Base-by-base conservation (phyloP, 768 basidiomycete genomes). In the Collybiopsis confluens region DNA sequence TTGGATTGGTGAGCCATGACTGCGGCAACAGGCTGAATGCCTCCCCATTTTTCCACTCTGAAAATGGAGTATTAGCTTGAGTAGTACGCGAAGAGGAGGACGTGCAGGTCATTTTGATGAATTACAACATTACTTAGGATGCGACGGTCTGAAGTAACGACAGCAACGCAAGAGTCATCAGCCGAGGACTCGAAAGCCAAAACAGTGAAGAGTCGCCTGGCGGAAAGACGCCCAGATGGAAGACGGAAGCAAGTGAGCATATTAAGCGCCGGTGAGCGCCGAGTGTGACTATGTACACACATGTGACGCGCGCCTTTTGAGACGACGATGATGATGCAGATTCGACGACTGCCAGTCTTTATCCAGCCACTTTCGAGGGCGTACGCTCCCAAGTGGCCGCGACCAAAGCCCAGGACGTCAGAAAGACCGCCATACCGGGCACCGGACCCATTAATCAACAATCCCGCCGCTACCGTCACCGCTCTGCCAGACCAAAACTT, bases 161-260 rank as follows among this genome's bases (percentile, higher is more conserved):
- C 76, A 0, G 95, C 88, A 15, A 86, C 92, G 61, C 93, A 96
- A 1, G 93, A 90, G 64, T 98, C 97, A 67, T 99, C 96, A 13
- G 93, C 92, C 11, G 92, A 94, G 1, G 87, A 53, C 36, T 53
- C 52, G 21, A 53, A 45, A 21, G 52, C 41, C n/a, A 53, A 43
- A 23, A 53, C 43, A 45, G 52, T 45, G 41, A 53, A 45, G 15
- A 35, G 30, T 30, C 52, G 52, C 13, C 8, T 44, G 33, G 35
- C 35, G 35, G 33, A 36, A 36, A 20, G 16, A n/a, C n/a, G n/a
- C n/a, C 38, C 8, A 40, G 38, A 33, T 48, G 47, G 23, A 13
- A 33, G 30, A 37, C 30, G 47, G 20, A 35, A 23, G 23, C 21
- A 48, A 48, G 33, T 48, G 23, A 48, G 47, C 47, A 48, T 48